Conservation (phyloP, 108 stramenopile genomes). For the Ochromonas danica region DNA sequence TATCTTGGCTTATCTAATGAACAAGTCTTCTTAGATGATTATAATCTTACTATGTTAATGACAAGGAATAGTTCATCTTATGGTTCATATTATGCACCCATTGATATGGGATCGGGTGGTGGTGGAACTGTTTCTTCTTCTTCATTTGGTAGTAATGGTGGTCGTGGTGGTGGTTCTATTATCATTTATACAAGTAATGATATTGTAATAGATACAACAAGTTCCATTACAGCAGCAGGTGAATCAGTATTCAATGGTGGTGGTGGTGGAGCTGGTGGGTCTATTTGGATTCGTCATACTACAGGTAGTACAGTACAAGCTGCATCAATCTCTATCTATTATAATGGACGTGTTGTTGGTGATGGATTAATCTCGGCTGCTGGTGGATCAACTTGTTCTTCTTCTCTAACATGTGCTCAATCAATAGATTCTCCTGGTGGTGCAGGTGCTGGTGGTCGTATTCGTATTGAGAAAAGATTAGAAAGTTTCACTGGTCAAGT, state of each 20-base stretch:
- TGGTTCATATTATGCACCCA: background rate
- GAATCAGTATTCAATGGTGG: conserved; percentile 1
- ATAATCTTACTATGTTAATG: conserved; percentile 1
- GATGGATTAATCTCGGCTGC: background rate
- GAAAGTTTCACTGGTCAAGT: background rate
- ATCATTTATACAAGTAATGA: background rate
- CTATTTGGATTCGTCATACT: background rate
- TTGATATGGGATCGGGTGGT: background rate
- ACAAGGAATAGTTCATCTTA: background rate
- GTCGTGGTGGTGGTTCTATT: background rate
- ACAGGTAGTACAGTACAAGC: background rate
- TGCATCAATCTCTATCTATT: background rate
- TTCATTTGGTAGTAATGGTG: background rate
- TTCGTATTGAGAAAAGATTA: background rate
- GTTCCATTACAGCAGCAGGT: background rate
- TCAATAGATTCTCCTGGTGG: background rate
- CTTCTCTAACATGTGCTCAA: background rate
- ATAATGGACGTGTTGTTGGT: background rate
- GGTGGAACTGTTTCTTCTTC: background rate
- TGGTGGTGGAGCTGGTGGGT: conserved; percentile 11
- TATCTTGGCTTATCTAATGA: background rate
- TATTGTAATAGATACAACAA: background rate
- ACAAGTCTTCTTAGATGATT: no score
- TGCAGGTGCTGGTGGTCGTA: background rate
- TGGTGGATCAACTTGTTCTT: background rate